phyloP scores from a whole-genome alignment of 177 flowering plant species.

The Vitis hybrid region DNA sequence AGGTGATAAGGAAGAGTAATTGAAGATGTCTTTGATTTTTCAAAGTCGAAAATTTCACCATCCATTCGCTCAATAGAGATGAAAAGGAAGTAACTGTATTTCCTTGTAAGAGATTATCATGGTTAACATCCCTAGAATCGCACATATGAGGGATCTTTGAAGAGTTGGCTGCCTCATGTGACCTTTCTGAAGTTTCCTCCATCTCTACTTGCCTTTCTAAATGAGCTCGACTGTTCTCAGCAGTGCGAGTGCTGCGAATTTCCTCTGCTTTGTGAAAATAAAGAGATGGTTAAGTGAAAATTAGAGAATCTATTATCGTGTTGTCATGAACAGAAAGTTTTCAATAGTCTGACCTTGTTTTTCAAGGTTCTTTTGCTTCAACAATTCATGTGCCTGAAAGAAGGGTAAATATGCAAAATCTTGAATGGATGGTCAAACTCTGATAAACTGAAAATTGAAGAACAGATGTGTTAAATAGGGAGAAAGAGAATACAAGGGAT shows the following conservation, averaged over 20 bases:
- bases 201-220: conserved; percentile 19
- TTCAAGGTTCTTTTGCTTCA: conserved; percentile 60
- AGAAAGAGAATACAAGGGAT: conserved; percentile 43
- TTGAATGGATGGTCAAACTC: not conserved
- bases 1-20: conserved; percentile 37
- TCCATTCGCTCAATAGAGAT: conserved; percentile 38
- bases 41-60: conserved; percentile 32
- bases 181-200: conserved; percentile 28
- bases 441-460: conserved; percentile 2
- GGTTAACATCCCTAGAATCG: conserved; percentile 21
- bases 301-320: not conserved
- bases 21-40: conserved; percentile 43
- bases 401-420: conserved; percentile 3
- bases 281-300: conserved; percentile 1
- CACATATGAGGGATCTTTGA: conserved; percentile 13
- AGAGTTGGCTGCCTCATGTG: conserved; percentile 16
- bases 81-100: conserved; percentile 20
- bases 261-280: conserved; percentile 22
- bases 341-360: conserved; percentile 33
- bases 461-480: not conserved
- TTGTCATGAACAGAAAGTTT: too few relatives aligned
- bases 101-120: conserved; percentile 18
- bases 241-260: conserved; percentile 10
- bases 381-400: conserved; percentile 72
- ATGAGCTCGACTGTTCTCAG: conserved; percentile 28